A percentile compares a stretch with the other conserved stretches of the same genome.
phyloP scores from a whole-genome alignment of 176 grass and related monocot genomes.

The Carex myosuroides region DNA sequence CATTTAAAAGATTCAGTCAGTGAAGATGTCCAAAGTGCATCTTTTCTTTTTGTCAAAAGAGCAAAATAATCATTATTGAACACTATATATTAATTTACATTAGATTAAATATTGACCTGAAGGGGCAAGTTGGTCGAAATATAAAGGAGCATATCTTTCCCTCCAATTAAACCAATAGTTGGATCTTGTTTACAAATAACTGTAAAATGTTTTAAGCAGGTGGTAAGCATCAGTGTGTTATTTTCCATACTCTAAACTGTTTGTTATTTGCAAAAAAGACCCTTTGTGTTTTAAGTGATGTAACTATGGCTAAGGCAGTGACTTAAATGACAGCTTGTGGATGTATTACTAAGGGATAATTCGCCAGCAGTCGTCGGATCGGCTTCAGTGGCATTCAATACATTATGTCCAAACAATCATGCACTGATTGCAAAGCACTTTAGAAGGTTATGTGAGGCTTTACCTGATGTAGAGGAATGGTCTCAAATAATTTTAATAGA shows the following conservation, averaged over 20 bases:
- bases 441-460: conserved; percentile 60
- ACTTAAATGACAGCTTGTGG: conserved; percentile 54
- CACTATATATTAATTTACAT: no score
- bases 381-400: conserved; percentile 68
- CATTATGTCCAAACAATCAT: conserved; percentile 62
- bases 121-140: no score
- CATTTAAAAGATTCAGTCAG: background rate
- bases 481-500: conserved; percentile 72
- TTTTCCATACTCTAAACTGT: background rate
- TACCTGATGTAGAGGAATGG: conserved; percentile 96
- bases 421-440: conserved; percentile 63
- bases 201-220: no score
- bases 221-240: no score
- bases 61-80: no score
- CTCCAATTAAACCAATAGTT: no score
- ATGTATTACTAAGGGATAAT: conserved; percentile 59
- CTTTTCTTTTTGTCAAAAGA: no score
- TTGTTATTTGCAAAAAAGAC: background rate
- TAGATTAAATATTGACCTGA: no score
- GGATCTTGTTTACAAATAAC: no score
- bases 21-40: background rate
- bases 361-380: conserved; percentile 70
- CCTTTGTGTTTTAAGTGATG: conserved; percentile 11
- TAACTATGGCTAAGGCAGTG: background rate
- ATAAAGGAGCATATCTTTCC: no score